Base-by-base conservation (phyloP, 1,284 basidiomycete genomes). In the Volvariella volvacea region DNA sequence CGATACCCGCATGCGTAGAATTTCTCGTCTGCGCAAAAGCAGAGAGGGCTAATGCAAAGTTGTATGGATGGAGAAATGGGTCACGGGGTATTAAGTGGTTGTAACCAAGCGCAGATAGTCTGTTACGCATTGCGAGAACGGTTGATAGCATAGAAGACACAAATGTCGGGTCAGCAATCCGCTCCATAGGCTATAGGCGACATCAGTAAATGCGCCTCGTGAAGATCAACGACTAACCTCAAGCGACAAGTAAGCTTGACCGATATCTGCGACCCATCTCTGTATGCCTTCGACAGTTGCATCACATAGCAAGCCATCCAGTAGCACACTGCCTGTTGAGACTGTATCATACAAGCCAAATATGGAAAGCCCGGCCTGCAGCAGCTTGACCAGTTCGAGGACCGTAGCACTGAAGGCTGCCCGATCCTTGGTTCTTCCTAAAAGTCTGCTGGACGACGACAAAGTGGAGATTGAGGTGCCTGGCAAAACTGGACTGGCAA, bases 241-340 rank as follows among this genome's bases (percentile, higher is more conserved):
- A 9, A 83, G 65, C 22, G 73, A 71, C 45, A 82, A 58, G 49
- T 71, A 73, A 7, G 70, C 73, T 50, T 78, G 74, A 9, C 83
- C 86, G 36, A 88, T 70, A 32, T 78, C 74, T 8, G 69, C 53
- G 15, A 77, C 73, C 87, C 87, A 90, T 43, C 63, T 67, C 43
- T 74, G 68, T 31, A 90, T 74, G 2, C 78, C 84, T 38, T 82
- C 76, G 30, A 84, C 74, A 0, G 86, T 87, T 9, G 69, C 61
- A 58, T 90, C 85, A 57, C 87, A 90, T 15, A 90, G 62, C 12
- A 90, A 65, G 0, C 87, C 87, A 58, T 89, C 66, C 50, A 73
- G 48, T 45, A 57, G 34, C 25, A 48, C 31, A 22, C 43, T 20
- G 21, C 50, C 41, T 31, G 10, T 17, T 36, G 31, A 43, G 17